Conservation (phyloP, 345 rosid genomes). For the Microcos paniculata region DNA sequence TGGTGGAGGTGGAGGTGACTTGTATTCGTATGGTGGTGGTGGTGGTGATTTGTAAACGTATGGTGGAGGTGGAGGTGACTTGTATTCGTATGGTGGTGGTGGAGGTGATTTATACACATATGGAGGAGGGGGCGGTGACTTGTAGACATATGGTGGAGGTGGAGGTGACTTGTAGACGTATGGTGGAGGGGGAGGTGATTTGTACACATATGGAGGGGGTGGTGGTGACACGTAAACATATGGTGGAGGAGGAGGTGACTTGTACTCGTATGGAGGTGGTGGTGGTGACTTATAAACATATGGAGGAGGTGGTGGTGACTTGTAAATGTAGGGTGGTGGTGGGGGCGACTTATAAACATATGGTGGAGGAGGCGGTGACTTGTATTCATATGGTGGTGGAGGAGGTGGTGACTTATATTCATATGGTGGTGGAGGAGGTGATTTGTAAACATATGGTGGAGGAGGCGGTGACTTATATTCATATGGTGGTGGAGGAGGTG, state of each 20-base stretch:
- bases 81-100: neutral
- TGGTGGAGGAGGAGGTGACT: neutral
- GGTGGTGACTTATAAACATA: neutral
- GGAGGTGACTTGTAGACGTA: neutral
- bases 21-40: neutral
- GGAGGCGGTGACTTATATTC: neutral
- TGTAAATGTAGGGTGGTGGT: conserved; percentile 10
- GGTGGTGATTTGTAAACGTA: neutral
- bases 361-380: conserved; percentile 2
- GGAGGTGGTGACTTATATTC: neutral
- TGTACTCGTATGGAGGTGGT: neutral
- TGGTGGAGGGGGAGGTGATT: conserved; percentile 18
- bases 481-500: neutral
- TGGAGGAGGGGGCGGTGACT: conserved; percentile 7
- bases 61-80: neutral
- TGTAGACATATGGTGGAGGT: neutral
- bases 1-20: conserved; percentile 2
- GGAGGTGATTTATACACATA: neutral
- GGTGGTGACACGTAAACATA: neutral
- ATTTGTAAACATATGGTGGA: neutral
- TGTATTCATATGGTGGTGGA: neutral
- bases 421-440: neutral
- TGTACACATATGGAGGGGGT: neutral
- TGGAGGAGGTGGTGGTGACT: conserved; percentile 2
- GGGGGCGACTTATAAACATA: neutral